Conservation (phyloP, 805 yeast genomes). For the Candida orba region DNA sequence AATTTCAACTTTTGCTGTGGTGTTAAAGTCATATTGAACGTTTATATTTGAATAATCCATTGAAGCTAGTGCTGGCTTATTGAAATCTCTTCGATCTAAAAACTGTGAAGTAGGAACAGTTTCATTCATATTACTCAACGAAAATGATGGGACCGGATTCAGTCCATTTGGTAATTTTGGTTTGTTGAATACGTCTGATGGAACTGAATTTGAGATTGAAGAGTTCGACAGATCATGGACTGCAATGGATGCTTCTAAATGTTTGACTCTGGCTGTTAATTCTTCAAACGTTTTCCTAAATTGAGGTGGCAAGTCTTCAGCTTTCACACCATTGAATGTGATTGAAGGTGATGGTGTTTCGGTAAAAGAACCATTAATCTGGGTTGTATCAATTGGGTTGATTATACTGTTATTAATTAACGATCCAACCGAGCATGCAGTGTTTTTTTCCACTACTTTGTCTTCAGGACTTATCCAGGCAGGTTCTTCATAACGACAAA, state of each 20-base stretch:
- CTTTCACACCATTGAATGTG: neutral
- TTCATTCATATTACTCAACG: neutral
- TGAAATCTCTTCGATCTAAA: neutral
- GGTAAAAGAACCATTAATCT: neutral
- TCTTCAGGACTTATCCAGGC: slow-evolving; percentile 48
- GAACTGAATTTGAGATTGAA: neutral
- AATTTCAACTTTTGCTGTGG: slow-evolving; percentile 33
- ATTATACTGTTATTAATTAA: no score
- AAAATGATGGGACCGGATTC: no score
- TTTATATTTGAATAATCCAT: neutral
- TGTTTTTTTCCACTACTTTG: neutral
- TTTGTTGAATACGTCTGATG: neutral
- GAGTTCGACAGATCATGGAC: slow-evolving; percentile 25
- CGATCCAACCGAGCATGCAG: neutral
- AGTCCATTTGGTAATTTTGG: no score
- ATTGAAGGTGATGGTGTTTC: neutral
- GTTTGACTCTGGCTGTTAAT: slow-evolving; percentile 35
- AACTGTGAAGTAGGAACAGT: neutral
- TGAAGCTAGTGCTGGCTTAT: neutral
- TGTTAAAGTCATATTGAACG: slow-evolving; percentile 14
- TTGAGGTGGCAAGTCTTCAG: slow-evolving; percentile 5
- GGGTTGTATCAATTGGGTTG: no score
- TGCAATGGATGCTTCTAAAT: slow-evolving; percentile 38
- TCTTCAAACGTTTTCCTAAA: slow-evolving; percentile 20
- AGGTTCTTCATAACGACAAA: slow-evolving; percentile 51